Evolutionary conservation across 2,329 filamentous ascomycete species (phyloP).

Genomic region (Colletotrichum falcatum): DNA sequence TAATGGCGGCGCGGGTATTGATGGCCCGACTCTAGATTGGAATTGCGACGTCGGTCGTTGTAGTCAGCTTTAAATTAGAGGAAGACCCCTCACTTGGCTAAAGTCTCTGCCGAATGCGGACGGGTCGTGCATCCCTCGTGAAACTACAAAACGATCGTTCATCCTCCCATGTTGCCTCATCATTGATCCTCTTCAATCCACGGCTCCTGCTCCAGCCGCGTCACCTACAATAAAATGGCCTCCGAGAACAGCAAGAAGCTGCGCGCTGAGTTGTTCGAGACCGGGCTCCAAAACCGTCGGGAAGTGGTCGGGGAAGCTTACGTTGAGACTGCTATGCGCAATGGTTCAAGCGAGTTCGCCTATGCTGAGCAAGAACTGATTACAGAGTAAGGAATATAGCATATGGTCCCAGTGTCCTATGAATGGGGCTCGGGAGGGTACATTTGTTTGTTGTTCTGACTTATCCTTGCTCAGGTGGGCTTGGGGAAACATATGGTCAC

Average conservation of each 20-base stretch:
- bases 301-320: constrained; percentile 70
- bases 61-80: neutral
- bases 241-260: constrained; percentile 29
- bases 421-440: neutral
- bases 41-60: neutral
- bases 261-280: constrained; percentile 63
- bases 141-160: neutral
- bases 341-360: constrained; percentile 67
- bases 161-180: no score
- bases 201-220: neutral
- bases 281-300: constrained; percentile 69
- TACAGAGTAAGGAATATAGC: constrained; percentile 59
- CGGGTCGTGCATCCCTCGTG: neutral
- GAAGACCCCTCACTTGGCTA: neutral
- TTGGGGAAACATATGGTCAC: constrained; percentile 73
- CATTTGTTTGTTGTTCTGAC: neutral
- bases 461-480: constrained; percentile 47
- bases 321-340: constrained; percentile 66
- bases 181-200: neutral
- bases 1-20: neutral
- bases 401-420: neutral
- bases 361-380: constrained; percentile 71
- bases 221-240: constrained; percentile 1
- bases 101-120: neutral
- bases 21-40: neutral